These are phyloP conservation scores for Ophiocordyceps camponoti-leonardi DNA, from an alignment of 2,329 filamentous ascomycete species.

Conservation along the genomic window DNA sequence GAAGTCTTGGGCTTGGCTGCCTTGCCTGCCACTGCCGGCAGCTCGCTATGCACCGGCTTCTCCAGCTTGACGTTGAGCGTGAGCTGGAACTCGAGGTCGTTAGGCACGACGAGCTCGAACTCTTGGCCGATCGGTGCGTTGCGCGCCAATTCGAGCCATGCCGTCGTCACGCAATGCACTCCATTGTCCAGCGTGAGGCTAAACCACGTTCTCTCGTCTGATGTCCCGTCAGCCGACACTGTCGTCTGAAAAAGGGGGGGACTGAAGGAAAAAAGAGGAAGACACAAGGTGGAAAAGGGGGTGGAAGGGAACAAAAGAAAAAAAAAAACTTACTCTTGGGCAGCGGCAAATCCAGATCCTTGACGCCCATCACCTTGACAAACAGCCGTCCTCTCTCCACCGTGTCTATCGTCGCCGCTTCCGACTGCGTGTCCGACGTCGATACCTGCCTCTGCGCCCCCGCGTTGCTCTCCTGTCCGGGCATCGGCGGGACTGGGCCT, in stretches of 20 bases:
- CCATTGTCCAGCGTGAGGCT: constrained; percentile 96
- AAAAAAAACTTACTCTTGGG: constrained; percentile 61
- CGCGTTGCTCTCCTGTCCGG: constrained; percentile 73
- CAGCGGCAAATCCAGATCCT: constrained; percentile 81
- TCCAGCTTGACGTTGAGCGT: constrained; percentile 91
- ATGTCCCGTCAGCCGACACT: constrained; percentile 8
- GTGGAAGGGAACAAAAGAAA: neutral
- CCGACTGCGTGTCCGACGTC: constrained; percentile 47
- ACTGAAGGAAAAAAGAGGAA: too few relatives aligned
- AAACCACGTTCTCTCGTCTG: constrained; percentile 84
- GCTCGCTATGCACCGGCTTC: constrained; percentile 48
- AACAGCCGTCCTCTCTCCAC: constrained; percentile 83
- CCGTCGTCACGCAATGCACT: constrained; percentile 91
- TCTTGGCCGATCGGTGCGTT: constrained; percentile 94
- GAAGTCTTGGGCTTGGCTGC: constrained; percentile 57
- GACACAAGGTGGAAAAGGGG: too few relatives aligned
- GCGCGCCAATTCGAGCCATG: constrained; percentile 82
- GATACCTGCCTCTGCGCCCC: constrained; percentile 45
- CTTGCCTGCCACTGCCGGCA: constrained; percentile 43
- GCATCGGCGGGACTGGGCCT: constrained; percentile 64
- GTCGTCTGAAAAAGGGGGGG: neutral
- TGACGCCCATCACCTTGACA: constrained; percentile 96
- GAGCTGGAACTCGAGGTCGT: constrained; percentile 96
- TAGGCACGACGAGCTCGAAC: constrained; percentile 91
- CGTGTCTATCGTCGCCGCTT: constrained; percentile 51